These are phyloP conservation scores for Nicotiana otophora DNA, from an alignment of 257 asterid species.

Conservation along the genomic window DNA sequence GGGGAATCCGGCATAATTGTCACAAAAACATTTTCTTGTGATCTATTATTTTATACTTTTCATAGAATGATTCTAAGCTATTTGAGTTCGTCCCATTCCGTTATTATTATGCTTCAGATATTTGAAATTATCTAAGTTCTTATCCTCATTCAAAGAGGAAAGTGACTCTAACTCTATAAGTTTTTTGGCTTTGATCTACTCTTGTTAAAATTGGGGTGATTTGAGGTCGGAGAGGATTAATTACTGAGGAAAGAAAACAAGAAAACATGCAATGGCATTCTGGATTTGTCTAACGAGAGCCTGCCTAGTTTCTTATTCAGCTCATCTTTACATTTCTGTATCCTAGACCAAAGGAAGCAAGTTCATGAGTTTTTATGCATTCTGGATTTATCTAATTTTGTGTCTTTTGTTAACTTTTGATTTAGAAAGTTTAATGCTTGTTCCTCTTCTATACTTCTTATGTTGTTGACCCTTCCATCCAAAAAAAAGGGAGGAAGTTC, in stretches of 20 bases:
- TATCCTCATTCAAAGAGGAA: no score
- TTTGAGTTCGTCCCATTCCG: background rate
- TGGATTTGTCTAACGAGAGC: background rate
- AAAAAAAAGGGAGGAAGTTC: no score
- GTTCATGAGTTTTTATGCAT: no score
- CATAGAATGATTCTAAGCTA: background rate
- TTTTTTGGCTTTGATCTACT: background rate
- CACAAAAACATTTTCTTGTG: background rate
- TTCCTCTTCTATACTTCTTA: no score
- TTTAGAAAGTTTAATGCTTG: no score
- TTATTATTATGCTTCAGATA: background rate
- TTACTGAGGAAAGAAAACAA: background rate
- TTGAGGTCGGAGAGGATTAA: background rate
- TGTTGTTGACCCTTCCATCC: no score
- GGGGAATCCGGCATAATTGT: background rate
- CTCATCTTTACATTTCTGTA: background rate
- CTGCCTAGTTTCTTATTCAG: background rate
- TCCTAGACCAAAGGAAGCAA: background rate
- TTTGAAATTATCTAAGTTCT: background rate
- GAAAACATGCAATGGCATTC: background rate
- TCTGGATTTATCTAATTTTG: no score
- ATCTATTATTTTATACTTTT: background rate
- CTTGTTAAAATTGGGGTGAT: background rate
- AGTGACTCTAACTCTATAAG: no score
- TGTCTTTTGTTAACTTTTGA: no score